phyloP scores from a whole-genome alignment of 2,329 filamentous ascomycete genomes.

The Xylaria sp. region DNA sequence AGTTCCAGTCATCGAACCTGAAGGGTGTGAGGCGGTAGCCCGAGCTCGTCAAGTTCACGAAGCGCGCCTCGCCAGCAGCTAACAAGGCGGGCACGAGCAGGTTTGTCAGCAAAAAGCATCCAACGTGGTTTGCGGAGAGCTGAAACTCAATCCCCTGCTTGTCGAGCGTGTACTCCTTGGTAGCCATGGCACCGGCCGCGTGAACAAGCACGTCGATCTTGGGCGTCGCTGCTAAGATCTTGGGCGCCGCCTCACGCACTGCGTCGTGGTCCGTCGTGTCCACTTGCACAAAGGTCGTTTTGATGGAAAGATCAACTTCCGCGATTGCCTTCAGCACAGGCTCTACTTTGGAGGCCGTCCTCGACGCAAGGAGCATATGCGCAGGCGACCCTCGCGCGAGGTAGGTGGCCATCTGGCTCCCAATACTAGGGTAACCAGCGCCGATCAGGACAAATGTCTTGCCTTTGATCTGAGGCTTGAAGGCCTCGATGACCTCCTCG shows the following conservation, averaged over 20 bases:
- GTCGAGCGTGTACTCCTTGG: conserved; percentile 43
- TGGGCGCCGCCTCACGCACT: conserved; percentile 38
- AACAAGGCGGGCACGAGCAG: conserved; percentile 57
- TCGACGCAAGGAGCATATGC: conserved; percentile 44
- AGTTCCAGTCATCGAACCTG: conserved; percentile 57
- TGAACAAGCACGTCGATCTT: conserved; percentile 45
- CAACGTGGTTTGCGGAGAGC: conserved; percentile 61
- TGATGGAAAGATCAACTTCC: conserved; percentile 38
- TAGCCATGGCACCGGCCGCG: conserved; percentile 42
- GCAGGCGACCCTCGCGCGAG: conserved; percentile 38
- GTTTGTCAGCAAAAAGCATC: conserved; percentile 60
- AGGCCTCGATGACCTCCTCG: conserved; percentile 44
- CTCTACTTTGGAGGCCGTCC: conserved; percentile 41
- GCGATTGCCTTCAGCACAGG: conserved; percentile 39
- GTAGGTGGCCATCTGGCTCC: conserved; percentile 40
- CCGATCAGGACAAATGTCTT: conserved; percentile 43
- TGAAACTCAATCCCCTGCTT: conserved; percentile 52
- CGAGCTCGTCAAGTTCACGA: conserved; percentile 57
- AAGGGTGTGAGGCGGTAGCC: conserved; percentile 54
- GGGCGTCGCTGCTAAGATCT: conserved; percentile 37
- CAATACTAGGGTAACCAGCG: conserved; percentile 41
- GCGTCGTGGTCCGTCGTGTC: conserved; percentile 44
- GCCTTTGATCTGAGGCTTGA: conserved; percentile 40
- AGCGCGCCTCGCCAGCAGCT: conserved; percentile 51
- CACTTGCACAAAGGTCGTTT: conserved; percentile 42